These are phyloP conservation scores for Pulveroboletus frians DNA, from an alignment of 768 basidiomycete species.

Conservation along the genomic window DNA sequence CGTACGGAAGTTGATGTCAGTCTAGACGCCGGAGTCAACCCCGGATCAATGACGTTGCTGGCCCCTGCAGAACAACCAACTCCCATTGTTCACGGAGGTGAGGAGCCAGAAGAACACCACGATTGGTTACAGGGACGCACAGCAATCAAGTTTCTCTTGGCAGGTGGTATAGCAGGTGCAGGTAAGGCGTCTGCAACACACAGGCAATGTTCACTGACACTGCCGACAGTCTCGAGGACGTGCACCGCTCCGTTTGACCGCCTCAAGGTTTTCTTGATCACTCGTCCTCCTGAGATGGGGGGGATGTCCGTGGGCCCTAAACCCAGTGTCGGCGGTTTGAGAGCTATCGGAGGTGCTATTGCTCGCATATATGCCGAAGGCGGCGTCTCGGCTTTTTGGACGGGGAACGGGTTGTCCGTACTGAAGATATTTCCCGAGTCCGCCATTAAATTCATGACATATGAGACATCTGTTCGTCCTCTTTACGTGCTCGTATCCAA, in stretches of 20 bases:
- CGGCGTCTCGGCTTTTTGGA: conserved; percentile 91
- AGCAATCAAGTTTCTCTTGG: conserved; percentile 84
- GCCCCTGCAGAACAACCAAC: conserved; percentile 11
- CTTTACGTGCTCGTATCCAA: conserved; percentile 10
- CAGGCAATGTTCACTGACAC: conserved; percentile 2
- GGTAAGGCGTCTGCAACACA: conserved; percentile 44
- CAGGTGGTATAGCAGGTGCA: conserved; percentile 92
- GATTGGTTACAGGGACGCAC: conserved; percentile 61
- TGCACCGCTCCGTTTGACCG: conserved; percentile 98
- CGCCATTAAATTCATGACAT: conserved; percentile 95
- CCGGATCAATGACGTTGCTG: conserved; percentile 32
- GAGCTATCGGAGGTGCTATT: conserved; percentile 67
- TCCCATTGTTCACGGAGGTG: conserved; percentile 32
- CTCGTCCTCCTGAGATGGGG: conserved; percentile 70
- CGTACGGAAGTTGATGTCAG: conserved; percentile 63
- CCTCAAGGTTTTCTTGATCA: conserved; percentile 94
- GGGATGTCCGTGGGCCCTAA: conserved; percentile 43
- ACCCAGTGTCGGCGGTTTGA: conserved; percentile 48
- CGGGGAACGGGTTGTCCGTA: conserved; percentile 92
- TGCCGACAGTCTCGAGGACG: conserved; percentile 75
- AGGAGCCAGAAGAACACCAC: conserved; percentile 58
- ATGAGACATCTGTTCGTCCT: conserved; percentile 81
- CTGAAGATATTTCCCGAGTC: conserved; percentile 97
- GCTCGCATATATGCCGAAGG: conserved; percentile 84
- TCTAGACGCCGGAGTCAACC: conserved; percentile 71